Evolutionary conservation across 179 eudicot species (phyloP).

Genomic region (Nepenthes alata): DNA sequence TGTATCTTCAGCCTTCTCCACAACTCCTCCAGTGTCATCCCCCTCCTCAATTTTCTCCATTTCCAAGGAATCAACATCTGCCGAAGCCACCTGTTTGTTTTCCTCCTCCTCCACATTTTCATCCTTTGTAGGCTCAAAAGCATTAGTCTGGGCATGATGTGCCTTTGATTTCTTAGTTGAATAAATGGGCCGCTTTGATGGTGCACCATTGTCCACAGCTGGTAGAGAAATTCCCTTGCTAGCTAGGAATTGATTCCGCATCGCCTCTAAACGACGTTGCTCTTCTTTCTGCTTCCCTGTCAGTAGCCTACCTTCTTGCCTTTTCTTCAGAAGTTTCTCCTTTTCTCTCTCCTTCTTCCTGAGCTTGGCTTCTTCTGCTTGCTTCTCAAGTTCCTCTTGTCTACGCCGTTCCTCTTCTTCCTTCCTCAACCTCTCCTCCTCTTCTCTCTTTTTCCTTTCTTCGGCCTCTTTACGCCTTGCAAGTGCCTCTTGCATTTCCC

Average conservation of each 20-base stretch:
- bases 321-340: constrained; percentile 70
- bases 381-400: constrained; percentile 61
- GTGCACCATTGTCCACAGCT: constrained; percentile 35
- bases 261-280: constrained; percentile 61
- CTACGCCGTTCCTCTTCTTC: constrained; percentile 79
- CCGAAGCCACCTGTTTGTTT: constrained; percentile 23
- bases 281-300: constrained; percentile 93
- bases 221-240: constrained; percentile 30
- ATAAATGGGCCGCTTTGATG: constrained; percentile 58
- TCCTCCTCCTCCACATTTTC: constrained; percentile 31
- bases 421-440: constrained; percentile 68
- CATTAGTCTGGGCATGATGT: constrained; percentile 38
- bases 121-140: constrained; percentile 20
- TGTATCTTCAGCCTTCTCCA: constrained; percentile 34
- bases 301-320: constrained; percentile 57
- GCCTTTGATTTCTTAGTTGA: constrained; percentile 53
- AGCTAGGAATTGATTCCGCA: constrained; percentile 75
- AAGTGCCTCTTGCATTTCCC: constrained; percentile 87
- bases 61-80: constrained; percentile 33
- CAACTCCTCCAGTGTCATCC: constrained; percentile 9
- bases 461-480: constrained; percentile 64
- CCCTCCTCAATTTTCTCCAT: constrained; percentile 37
- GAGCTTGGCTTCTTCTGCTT: constrained; percentile 70
- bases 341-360: constrained; percentile 68
- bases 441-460: constrained; percentile 68